Evolutionary conservation across 2,329 filamentous ascomycete genomes (phyloP), one percentile per base, ranked within the genome.

Genomic region (Colletotrichum musicola): DNA sequence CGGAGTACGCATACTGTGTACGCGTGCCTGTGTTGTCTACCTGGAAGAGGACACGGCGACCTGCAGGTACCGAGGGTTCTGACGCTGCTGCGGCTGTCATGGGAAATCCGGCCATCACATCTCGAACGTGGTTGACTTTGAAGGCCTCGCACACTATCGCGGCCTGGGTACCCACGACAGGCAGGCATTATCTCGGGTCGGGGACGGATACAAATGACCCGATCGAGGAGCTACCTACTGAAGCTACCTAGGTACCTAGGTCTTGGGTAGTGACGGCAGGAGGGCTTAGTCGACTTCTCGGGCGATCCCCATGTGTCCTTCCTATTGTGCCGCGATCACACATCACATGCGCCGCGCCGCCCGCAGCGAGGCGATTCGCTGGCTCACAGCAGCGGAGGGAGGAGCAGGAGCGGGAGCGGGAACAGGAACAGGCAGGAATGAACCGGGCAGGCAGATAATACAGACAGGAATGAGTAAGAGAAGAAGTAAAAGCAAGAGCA

Each of bases 231-330:
- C 60, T 64, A 46, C 53, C 38, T n/a, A 30, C 12, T n/a, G 51
- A 22, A 22, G 20, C 20, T 22, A 22, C 20, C 20, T 22, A 22
- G 20, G 20, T 22, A 22, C 20, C 38, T 25, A 25, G 22, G 22
- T 25, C 22, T 25, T 25, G 22, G 22, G 22, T 25, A 25, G 22
- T 25, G 22, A 57, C 35, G 46, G 60, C 46, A 64, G 60, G 53
- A 58, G 16, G 38, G 40, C 40, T 30, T 44, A 46, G n/a, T 18
- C 59, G 38, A 25, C 18, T 35, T 62, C 58, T 14, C 4, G 54
- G 64, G 30, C 60, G 46, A 68, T 68, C 64, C 47, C 46, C 20
- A 46, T 16, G 27, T 47, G 65, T 50, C 65, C 61, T 68, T 65
- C 65, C 65, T 60, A 50, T 51, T 65, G 55, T 50, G 61, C 61